Evolutionary conservation across 75 land plant genomes (phyloP).

Genomic region (Selaginella moellendorffii): DNA sequence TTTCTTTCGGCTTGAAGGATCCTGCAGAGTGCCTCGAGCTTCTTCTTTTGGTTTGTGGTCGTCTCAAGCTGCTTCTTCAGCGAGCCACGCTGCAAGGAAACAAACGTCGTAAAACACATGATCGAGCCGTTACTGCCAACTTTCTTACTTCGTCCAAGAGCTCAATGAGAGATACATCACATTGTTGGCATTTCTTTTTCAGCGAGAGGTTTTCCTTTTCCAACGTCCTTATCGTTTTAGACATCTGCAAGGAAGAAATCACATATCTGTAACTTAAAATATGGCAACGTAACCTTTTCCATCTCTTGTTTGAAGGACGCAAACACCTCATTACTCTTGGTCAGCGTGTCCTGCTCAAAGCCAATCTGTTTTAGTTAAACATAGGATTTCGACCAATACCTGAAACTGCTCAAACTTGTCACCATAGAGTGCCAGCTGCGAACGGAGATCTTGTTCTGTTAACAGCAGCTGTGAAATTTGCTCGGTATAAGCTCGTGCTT

Average conservation of each 20-base stretch:
- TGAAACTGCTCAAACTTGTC: constrained; percentile 97
- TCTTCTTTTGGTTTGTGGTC: constrained; percentile 68
- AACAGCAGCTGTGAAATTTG: constrained; percentile 60
- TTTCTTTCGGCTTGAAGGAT: constrained; percentile 84
- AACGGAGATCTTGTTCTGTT: constrained; percentile 73
- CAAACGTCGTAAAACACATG: neutral
- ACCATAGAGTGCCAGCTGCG: constrained; percentile 75
- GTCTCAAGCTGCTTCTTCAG: constrained; percentile 81
- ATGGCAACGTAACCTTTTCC: constrained; percentile 58
- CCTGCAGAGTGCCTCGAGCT: constrained; percentile 73
- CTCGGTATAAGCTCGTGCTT: constrained; percentile 63
- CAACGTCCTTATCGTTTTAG: constrained; percentile 73
- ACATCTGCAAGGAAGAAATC: constrained; percentile 45
- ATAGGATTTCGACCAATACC: constrained; percentile 19
- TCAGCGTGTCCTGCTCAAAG: constrained; percentile 62
- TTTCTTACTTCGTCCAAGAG: constrained; percentile 75
- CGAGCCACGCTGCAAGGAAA: constrained; percentile 36
- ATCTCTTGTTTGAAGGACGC: constrained; percentile 90
- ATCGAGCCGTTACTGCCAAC: neutral
- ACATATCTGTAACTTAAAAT: neutral
- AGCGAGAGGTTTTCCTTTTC: constrained; percentile 79
- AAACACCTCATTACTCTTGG: constrained; percentile 95
- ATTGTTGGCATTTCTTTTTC: constrained; percentile 73
- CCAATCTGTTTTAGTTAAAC: neutral
- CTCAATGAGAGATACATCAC: constrained; percentile 72